Base-by-base conservation (phyloP, 1,139 yeast genomes). In the Suhomyces kunorum region DNA sequence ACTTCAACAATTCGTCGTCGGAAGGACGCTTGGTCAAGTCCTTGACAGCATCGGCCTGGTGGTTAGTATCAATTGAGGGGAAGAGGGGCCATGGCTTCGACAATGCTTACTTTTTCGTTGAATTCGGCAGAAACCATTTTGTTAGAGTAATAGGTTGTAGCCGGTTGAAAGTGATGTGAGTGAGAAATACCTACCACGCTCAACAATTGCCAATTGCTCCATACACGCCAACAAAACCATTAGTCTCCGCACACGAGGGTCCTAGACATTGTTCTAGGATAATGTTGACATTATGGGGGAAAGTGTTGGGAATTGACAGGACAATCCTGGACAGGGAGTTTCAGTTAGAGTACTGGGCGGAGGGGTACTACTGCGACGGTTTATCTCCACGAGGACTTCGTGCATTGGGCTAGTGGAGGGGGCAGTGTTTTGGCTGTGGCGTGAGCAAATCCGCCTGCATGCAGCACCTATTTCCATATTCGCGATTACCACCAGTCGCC, bases 1-100 rank as follows among this genome's bases (percentile, higher is more conserved):
- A 72, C 54, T 78, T 71, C 60, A 92, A 78, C 63, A 89, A 74
- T 66, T 90, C 97, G 58, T 87, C 95, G 65, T 88, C 92, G 53
- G 71, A 64, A 55, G 98, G 97, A 65, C 87, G 85, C 50, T 76
- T 73, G 55, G 89, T 74, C 54, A 90, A 74, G 54, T 76, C 71
- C 66, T 84, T 82, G 56, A 87, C 96, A 44, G 87, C 81, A 49
- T 76, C 81, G 49, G 97, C 96, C 90, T 84, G 39, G 12, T 5
- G 20, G 40, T 42, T 39, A 39, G 42, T 39, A 36, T 16, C 31
- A 36, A 36, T 40, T 26, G 41, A 18, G 27, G 9, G 2, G 8
- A 5, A 13, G n/a, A 11, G 11, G 3, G 24, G 7, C n/a, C n/a
- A 20, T 20, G 32, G 17, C 9, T n/a, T n/a, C n/a, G n/a, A n/a